phyloP scores from a whole-genome alignment of 805 yeast genomes.

The Nakazawaea pomicola region DNA sequence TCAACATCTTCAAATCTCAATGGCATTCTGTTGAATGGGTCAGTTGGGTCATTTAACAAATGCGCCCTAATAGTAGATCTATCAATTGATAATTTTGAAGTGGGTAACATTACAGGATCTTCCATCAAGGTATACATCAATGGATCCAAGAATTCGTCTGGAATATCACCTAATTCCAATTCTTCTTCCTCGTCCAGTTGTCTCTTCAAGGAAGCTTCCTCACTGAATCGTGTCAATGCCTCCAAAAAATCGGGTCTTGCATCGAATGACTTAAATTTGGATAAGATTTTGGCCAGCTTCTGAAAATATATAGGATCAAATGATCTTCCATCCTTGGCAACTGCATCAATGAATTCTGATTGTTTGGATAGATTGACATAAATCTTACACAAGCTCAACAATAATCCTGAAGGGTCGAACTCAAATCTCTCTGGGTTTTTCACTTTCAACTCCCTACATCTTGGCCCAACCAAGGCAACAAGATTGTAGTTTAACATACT shows the following conservation, averaged over 20 bases:
- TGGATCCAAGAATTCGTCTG: conserved; percentile 96
- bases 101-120: conserved; percentile 93
- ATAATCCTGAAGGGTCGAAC: conserved; percentile 72
- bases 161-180: conserved; percentile 83
- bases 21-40: conserved; percentile 95
- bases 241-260: conserved; percentile 47
- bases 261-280: conserved; percentile 46
- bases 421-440: conserved; percentile 75
- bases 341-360: conserved; percentile 66
- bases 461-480: conserved; percentile 92
- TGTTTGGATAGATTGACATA: conserved; percentile 68
- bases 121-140: conserved; percentile 93
- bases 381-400: conserved; percentile 67
- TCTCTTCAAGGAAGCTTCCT: conserved; percentile 57
- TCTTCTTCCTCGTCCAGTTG: conserved; percentile 75
- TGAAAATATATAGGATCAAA: conserved; percentile 61
- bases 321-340: conserved; percentile 90
- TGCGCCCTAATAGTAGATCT: conserved; percentile 91
- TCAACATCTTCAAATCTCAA: conserved; percentile 81
- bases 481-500: conserved; percentile 94
- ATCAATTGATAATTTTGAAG: conserved; percentile 81
- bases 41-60: conserved; percentile 89
- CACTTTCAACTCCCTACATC: conserved; percentile 84
- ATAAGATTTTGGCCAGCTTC: conserved; percentile 66
- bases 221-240: conserved; percentile 50